Conservation (phyloP, 495 filamentous ascomycete genomes). For the Podospora pseudopauciseta region DNA sequence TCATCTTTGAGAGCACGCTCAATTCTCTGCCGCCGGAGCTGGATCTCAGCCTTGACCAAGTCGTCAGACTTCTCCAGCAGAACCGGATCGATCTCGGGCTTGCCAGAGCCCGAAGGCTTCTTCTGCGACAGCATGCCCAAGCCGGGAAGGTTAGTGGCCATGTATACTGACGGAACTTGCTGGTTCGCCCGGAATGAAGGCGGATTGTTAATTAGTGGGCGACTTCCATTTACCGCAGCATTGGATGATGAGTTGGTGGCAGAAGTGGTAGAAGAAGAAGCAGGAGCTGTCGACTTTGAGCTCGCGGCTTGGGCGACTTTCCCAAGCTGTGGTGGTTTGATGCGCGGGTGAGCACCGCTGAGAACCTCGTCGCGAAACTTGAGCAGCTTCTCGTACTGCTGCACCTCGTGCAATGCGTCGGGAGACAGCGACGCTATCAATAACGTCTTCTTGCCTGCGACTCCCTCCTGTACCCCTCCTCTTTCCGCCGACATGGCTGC, state of each 20-base stretch:
- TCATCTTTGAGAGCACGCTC: constrained; percentile 75
- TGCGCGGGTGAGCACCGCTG: constrained; percentile 35
- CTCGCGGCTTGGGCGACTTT: constrained; percentile 38
- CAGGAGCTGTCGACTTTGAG: constrained; percentile 21
- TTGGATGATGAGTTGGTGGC: constrained; percentile 19
- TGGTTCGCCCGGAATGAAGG: constrained; percentile 39
- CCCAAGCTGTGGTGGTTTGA: constrained; percentile 43
- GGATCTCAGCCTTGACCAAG: constrained; percentile 75
- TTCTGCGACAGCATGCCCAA: constrained; percentile 23
- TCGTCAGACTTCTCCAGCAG: constrained; percentile 81
- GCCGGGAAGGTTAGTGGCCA: constrained; percentile 24
- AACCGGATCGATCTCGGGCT: constrained; percentile 67
- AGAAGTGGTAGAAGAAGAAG: constrained; percentile 25
- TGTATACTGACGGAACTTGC: constrained; percentile 29
- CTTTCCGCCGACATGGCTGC: constrained; percentile 14
- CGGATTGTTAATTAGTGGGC: constrained; percentile 34
- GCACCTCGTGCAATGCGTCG: constrained; percentile 26
- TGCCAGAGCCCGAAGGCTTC: constrained; percentile 33
- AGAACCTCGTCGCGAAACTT: constrained; percentile 37
- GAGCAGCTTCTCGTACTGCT: constrained; percentile 37
- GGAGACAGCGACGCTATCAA: constrained; percentile 24
- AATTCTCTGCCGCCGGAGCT: constrained; percentile 72
- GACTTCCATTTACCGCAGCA: constrained; percentile 27
- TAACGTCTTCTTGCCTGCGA: constrained; percentile 5
- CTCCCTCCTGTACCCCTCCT: constrained; percentile 3